Evolutionary conservation across 163 green algal species (phyloP).

Genomic region (Coccomyxa subellipsoidea): DNA sequence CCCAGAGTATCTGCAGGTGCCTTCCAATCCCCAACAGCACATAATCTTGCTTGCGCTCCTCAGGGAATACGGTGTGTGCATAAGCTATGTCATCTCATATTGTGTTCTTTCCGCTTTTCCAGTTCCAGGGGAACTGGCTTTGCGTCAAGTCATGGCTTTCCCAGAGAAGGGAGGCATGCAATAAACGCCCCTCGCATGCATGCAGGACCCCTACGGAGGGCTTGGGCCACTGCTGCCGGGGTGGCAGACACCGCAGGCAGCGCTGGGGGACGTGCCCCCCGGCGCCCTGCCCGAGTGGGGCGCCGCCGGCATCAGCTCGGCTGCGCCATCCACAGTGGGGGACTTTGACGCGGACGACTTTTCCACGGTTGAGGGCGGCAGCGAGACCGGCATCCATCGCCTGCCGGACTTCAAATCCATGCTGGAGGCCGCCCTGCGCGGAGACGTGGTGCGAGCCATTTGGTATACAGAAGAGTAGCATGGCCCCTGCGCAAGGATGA

Average conservation of each 20-base stretch:
- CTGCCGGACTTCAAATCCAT: constrained; percentile 30
- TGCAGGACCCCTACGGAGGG: not conserved
- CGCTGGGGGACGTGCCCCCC: not conserved
- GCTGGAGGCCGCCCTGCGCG: constrained; percentile 31
- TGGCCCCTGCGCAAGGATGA: constrained; percentile 99
- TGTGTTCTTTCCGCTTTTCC: no score
- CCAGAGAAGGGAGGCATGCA: not conserved
- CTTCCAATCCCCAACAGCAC: not conserved
- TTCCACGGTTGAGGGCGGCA: not conserved
- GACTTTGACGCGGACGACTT: not conserved
- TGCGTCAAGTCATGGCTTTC: no score
- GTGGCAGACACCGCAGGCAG: not conserved
- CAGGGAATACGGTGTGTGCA: no score
- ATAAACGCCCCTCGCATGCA: not conserved
- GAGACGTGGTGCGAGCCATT: not conserved
- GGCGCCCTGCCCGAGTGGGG: not conserved
- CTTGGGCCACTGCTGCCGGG: constrained; percentile 3
- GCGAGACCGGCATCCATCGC: not conserved
- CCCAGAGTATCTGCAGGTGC: constrained; percentile 28
- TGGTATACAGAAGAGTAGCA: constrained; percentile 89
- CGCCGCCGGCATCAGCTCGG: not conserved
- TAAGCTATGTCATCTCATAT: no score
- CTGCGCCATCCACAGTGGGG: not conserved
- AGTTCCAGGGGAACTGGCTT: no score
- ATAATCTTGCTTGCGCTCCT: no score